Base-by-base conservation (phyloP, 345 rosid genomes). In the Toxicodendron radicans region DNA sequence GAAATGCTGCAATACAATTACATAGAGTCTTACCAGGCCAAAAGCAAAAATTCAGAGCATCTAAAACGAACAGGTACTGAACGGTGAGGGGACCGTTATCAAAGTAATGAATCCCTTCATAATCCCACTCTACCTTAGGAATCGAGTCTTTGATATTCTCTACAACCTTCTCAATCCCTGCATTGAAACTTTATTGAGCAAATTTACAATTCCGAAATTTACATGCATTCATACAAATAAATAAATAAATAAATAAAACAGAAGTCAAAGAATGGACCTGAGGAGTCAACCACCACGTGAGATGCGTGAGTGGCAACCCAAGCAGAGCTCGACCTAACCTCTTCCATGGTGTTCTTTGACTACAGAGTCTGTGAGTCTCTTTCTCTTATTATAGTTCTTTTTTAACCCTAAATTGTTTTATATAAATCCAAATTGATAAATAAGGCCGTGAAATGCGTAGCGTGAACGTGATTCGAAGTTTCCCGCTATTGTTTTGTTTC, bases 21-120 rank as follows among this genome's bases (percentile, higher is more conserved):
- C 18, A 54, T 54, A 7, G 4, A 5, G 58, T 23, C 33, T 27
- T 72, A 91, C 94, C 97, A 46, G 97, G 94, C 97, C 97, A 89
- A 60, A 91, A 91, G 73, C 97, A 91, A 73, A 91, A 91, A 82
- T 90, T 91, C 74, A 91, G 49, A 68, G 97, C 85, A 79, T 91
- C 97, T 80, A 91, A 73, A 64, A 89, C 97, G 52, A 91, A 82
- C n/a, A 91, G 89, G 74, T 91, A 91, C 83, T 89, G 97, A 61
- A 88, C 89, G 32, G 97, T 85, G 51, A 90, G 91, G 1, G 92
- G 87, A 18, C 92, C 91, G 68, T 73, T 73, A 71, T 90, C 94
- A 63, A 89, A 88, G 73, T 86, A 91, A 78, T 91, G 97, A 85
- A 89, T 91, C 80, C 94, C 94, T 83, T 91, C 97, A 61, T 80